phyloP scores from a whole-genome alignment of 2,329 filamentous ascomycete genomes.

The Microcyclosporella mali region DNA sequence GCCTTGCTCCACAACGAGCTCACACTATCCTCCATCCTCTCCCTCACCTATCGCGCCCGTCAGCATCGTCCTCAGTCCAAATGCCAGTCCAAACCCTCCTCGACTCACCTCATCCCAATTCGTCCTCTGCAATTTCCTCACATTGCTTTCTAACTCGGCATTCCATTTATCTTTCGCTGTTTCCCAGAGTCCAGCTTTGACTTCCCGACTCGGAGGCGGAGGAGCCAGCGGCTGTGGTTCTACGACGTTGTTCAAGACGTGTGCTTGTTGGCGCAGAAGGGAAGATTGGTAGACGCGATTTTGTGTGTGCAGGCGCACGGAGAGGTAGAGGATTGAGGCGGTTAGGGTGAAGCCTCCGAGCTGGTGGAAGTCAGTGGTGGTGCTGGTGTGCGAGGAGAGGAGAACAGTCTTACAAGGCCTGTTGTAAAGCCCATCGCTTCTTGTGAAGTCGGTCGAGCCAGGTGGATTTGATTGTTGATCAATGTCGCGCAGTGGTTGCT shows the following conservation, averaged over 20 bases:
- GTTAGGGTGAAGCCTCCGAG: slow-evolving; percentile 48
- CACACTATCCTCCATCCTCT: slow-evolving; percentile 38
- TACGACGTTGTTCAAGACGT: slow-evolving; percentile 39
- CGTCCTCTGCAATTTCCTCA: slow-evolving; percentile 38
- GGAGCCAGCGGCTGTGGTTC: slow-evolving; percentile 38
- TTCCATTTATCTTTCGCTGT: slow-evolving; percentile 48
- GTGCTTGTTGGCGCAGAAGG: slow-evolving; percentile 42
- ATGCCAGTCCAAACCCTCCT: neutral
- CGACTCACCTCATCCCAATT: slow-evolving; percentile 36
- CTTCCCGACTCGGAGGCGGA: slow-evolving; percentile 35
- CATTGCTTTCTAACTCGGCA: slow-evolving; percentile 38
- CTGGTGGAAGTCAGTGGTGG: slow-evolving; percentile 25
- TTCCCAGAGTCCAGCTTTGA: slow-evolving; percentile 38
- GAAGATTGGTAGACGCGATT: slow-evolving; percentile 42
- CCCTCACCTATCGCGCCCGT: slow-evolving; percentile 21
- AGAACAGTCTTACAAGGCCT: slow-evolving; percentile 39
- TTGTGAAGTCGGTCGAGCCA: neutral
- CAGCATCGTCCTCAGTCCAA: neutral
- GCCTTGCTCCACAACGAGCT: slow-evolving; percentile 30
- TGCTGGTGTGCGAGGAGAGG: neutral
- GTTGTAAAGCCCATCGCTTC: slow-evolving; percentile 43
- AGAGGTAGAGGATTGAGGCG: slow-evolving; percentile 38
- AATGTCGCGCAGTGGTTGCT: too few species aligned
- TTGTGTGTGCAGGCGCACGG: slow-evolving; percentile 38
- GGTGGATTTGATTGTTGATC: too few species aligned